These are phyloP conservation scores for Fraxinus latifolia DNA, from an alignment of 305 asterid genomes.

Conservation along the genomic window DNA sequence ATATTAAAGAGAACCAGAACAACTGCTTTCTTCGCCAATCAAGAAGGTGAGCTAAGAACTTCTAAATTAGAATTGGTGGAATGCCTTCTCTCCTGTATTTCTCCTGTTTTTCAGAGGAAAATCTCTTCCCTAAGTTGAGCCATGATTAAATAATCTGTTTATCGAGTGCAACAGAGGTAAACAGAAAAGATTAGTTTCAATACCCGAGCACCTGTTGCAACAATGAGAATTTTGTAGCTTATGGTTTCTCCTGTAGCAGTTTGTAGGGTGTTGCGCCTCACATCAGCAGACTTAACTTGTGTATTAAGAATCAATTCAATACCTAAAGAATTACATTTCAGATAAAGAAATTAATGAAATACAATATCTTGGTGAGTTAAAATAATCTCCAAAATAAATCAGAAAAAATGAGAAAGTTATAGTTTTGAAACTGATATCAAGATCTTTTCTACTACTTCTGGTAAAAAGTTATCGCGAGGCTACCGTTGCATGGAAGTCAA, in stretches of 20 bases:
- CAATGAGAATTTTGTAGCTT: slow-evolving; percentile 87
- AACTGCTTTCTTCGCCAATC: slow-evolving; percentile 1
- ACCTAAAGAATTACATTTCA: slow-evolving; percentile 43
- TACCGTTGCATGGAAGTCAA: neutral
- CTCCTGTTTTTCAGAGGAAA: neutral
- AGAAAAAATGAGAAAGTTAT: neutral
- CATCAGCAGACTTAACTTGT: slow-evolving; percentile 76
- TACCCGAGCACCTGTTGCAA: slow-evolving; percentile 99
- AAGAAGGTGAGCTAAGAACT: neutral
- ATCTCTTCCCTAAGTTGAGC: neutral
- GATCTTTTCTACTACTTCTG: neutral
- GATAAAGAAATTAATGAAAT: neutral
- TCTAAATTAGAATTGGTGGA: neutral
- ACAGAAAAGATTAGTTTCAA: slow-evolving; percentile 33
- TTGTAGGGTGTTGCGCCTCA: slow-evolving; percentile 71
- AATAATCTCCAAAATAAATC: neutral
- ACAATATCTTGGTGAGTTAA: slow-evolving; percentile 4
- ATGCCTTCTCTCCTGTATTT: neutral
- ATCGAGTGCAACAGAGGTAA: slow-evolving; percentile 15
- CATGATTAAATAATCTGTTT: neutral
- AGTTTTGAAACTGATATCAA: neutral
- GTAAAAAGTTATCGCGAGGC: neutral
- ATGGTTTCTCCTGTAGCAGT: slow-evolving; percentile 89
- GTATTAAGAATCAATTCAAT: slow-evolving; percentile 88
- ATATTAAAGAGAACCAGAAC: neutral